phyloP scores from a whole-genome alignment of 1,284 basidiomycete species.

The Rhodotorula sp. region DNA sequence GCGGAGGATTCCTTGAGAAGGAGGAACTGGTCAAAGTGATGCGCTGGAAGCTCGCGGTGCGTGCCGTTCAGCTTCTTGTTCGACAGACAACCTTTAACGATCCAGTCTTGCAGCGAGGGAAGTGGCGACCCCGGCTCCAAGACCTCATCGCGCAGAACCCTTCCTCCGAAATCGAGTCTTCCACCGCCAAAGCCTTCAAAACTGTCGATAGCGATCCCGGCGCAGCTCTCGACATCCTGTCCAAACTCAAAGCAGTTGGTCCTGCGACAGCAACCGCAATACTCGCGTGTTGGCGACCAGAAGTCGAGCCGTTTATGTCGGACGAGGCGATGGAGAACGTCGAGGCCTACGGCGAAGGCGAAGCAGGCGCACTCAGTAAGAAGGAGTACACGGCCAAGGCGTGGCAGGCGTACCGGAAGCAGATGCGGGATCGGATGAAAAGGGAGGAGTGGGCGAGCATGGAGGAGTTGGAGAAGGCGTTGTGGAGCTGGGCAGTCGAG shows the following conservation, averaged over 20 bases:
- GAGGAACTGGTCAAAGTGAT: constrained; percentile 21
- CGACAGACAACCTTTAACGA: no score
- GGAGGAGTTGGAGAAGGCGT: constrained; percentile 32
- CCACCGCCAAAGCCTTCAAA: not conserved
- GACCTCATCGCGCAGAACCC: constrained; percentile 19
- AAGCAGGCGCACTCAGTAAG: constrained; percentile 4
- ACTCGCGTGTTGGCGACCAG: constrained; percentile 17
- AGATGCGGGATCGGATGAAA: constrained; percentile 15
- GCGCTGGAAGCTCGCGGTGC: constrained; percentile 32
- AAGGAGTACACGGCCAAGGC: constrained; percentile 32
- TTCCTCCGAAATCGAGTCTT: not conserved
- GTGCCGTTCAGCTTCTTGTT: not conserved
- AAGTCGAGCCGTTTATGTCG: constrained; percentile 32
- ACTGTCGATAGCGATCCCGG: not conserved
- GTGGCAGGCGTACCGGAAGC: constrained; percentile 4
- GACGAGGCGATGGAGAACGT: constrained; percentile 35
- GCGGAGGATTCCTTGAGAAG: not conserved
- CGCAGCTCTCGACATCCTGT: constrained; percentile 16
- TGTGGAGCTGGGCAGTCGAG: constrained; percentile 23
- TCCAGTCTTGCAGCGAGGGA: constrained; percentile 32
- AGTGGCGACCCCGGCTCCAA: constrained; percentile 28
- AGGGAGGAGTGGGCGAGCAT: constrained; percentile 18
- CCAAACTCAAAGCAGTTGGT: constrained; percentile 35
- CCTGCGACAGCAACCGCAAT: constrained; percentile 41
- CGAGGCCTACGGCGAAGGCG: not conserved